These are phyloP conservation scores for Ambrosia artemisiifolia DNA, from an alignment of 129 eudicot species.

Conservation along the genomic window DNA sequence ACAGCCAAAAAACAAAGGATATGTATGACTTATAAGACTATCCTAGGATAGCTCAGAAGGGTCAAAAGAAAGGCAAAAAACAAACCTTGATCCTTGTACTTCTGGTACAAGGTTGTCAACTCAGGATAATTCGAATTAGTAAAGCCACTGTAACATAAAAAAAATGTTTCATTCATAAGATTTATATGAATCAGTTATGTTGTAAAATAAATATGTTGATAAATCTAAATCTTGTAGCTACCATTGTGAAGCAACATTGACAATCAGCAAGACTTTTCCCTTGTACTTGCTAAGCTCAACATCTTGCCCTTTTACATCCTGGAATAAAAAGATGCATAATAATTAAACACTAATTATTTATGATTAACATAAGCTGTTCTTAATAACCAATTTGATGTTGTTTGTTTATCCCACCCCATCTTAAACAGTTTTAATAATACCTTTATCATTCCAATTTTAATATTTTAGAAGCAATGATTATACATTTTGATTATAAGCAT, in stretches of 20 bases:
- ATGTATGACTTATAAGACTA: no score
- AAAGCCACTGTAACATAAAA: slow-evolving; percentile 63
- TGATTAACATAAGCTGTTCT: neutral
- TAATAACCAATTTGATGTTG: neutral
- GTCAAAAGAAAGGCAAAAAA: slow-evolving; percentile 3
- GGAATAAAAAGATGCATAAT: slow-evolving; percentile 4
- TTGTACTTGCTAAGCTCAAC: slow-evolving; percentile 76
- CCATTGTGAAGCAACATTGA: slow-evolving; percentile 98
- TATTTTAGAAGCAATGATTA: no score
- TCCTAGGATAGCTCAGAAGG: neutral
- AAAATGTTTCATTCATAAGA: neutral
- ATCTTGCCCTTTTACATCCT: slow-evolving; percentile 91
- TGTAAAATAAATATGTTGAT: neutral
- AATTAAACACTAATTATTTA: neutral
- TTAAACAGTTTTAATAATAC: neutral
- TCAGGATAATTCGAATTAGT: slow-evolving; percentile 85
- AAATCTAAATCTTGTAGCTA: slow-evolving; percentile 18
- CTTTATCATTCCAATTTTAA: no score
- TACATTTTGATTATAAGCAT: no score
- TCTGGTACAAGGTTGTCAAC: slow-evolving; percentile 68
- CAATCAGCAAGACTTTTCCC: slow-evolving; percentile 84
- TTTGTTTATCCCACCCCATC: neutral
- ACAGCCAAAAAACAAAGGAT: neutral
- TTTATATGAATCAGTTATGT: neutral
- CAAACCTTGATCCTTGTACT: slow-evolving; percentile 92